Conservation (phyloP, 441 rosid species). For the Aleurites moluccanus region DNA sequence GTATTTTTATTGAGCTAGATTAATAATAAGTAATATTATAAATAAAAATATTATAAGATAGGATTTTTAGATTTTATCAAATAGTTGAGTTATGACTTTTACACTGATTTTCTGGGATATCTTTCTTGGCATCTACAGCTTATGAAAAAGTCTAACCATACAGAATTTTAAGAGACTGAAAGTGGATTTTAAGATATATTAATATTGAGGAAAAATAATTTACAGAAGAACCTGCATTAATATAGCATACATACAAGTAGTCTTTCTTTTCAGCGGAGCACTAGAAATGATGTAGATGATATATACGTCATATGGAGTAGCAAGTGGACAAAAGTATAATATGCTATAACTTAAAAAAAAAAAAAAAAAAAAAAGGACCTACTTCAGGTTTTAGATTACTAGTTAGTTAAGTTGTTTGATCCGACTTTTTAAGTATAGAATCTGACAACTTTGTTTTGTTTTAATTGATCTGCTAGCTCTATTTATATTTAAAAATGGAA, state of each 20-base stretch:
- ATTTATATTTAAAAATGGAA: slow-evolving; percentile 7
- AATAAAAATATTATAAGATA: too few relatives aligned
- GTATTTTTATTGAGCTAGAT: too few relatives aligned
- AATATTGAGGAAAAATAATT: too few relatives aligned
- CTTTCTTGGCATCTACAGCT: background rate
- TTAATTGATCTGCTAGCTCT: slow-evolving; percentile 18
- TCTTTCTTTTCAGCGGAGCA: background rate
- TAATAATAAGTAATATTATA: too few relatives aligned
- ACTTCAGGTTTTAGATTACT: background rate
- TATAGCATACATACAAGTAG: too few relatives aligned
- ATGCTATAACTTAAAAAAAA: background rate
- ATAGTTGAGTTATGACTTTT: too few relatives aligned
- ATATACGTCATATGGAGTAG: background rate
- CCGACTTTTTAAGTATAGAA: slow-evolving; percentile 4
- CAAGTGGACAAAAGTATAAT: background rate
- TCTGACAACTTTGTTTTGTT: background rate
- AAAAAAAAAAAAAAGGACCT: background rate
- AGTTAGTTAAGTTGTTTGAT: background rate
- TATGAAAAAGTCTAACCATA: background rate
- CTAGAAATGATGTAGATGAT: background rate
- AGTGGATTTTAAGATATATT: too few relatives aligned
- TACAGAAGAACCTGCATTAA: too few relatives aligned
- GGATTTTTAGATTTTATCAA: too few relatives aligned
- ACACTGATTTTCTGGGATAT: too few relatives aligned
- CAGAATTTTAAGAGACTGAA: too few relatives aligned